Evolutionary conservation across 2,329 filamentous ascomycete genomes (phyloP).

Genomic region (Ophiocordyceps camponoti-saundersi): DNA sequence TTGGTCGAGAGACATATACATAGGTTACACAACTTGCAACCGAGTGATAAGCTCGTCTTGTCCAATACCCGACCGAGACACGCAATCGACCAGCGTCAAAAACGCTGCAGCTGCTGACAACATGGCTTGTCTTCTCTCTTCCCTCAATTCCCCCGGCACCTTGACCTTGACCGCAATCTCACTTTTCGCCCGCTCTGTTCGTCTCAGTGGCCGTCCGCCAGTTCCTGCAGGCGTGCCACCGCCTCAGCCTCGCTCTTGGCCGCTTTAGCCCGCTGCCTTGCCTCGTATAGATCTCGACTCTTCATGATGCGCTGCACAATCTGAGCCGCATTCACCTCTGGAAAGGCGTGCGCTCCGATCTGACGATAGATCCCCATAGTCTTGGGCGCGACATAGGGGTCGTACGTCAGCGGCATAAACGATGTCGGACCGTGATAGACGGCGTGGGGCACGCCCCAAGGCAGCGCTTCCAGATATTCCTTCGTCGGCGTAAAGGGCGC

Average conservation of each 20-base stretch:
- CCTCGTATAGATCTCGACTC: slow-evolving; percentile 77
- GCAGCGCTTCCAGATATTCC: slow-evolving; percentile 58
- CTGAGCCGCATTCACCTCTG: slow-evolving; percentile 77
- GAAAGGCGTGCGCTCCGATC: slow-evolving; percentile 61
- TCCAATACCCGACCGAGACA: not conserved
- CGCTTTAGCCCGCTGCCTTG: slow-evolving; percentile 76
- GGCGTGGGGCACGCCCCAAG: slow-evolving; percentile 55
- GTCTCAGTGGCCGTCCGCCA: slow-evolving; percentile 39
- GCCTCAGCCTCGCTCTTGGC: slow-evolving; percentile 68
- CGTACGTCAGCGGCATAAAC: slow-evolving; percentile 68
- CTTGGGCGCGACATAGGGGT: slow-evolving; percentile 69
- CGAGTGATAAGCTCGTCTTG: too few relatives aligned
- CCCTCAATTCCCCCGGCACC: too few relatives aligned
- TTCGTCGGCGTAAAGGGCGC: slow-evolving; percentile 77
- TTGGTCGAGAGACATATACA: too few relatives aligned
- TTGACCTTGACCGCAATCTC: slow-evolving; percentile 3
- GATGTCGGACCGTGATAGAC: slow-evolving; percentile 95
- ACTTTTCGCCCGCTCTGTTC: slow-evolving; percentile 25
- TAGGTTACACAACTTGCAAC: too few relatives aligned
- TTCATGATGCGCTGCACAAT: slow-evolving; percentile 85
- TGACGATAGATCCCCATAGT: slow-evolving; percentile 70
- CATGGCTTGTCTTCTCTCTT: not conserved
- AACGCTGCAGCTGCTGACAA: not conserved
- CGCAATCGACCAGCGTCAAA: not conserved
- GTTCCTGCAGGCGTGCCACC: slow-evolving; percentile 42